phyloP scores from a whole-genome alignment of 176 grass and related monocot species.

The Musa itinerans region DNA sequence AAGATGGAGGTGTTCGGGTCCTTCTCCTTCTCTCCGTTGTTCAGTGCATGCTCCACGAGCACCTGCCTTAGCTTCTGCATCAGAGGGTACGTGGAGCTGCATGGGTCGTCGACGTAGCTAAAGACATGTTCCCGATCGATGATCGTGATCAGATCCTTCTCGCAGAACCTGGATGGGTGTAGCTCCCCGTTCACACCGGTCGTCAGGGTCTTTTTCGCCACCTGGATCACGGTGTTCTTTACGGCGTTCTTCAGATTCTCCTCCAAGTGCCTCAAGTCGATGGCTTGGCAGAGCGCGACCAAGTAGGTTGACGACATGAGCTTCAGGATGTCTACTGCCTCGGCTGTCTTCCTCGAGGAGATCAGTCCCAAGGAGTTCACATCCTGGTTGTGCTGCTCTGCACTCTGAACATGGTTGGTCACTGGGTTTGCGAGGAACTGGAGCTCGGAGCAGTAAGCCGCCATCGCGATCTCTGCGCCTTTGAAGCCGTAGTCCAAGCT shows the following conservation, averaged over 20 bases:
- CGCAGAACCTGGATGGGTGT: too few relatives aligned
- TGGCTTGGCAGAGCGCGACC: neutral
- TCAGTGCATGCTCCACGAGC: neutral
- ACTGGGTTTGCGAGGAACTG: too few relatives aligned
- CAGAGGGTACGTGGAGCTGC: neutral
- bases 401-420: too few relatives aligned
- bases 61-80: neutral
- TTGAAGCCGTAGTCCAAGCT: slow-evolving; percentile 93
- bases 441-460: slow-evolving; percentile 3
- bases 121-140: neutral
- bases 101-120: neutral
- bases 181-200: too few relatives aligned
- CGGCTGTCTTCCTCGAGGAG: neutral
- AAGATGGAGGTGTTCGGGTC: neutral
- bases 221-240: too few relatives aligned
- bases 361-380: neutral
- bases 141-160: neutral
- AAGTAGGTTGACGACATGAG: neutral
- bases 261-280: neutral
- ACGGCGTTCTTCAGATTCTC: too few relatives aligned
- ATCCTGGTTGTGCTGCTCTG: neutral
- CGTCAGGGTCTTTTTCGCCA: too few relatives aligned
- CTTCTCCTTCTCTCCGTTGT: neutral
- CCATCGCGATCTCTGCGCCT: slow-evolving; percentile 91
- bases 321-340: neutral